Conservation (phyloP, 257 asterid species). For the Verbena officinalis region DNA sequence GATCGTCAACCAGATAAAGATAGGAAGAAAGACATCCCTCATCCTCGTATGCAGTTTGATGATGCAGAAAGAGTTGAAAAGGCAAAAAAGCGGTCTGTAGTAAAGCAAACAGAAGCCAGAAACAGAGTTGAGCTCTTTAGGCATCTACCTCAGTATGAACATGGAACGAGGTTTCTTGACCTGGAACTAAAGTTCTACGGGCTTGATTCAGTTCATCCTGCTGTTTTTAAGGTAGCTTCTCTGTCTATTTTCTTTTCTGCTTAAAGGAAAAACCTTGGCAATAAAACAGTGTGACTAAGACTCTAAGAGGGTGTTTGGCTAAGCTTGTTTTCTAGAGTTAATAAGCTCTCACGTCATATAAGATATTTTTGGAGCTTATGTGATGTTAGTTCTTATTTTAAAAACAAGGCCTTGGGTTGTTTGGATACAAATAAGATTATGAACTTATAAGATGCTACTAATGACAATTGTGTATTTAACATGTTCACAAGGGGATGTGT, state of each 20-base stretch:
- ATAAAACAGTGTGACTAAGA: neutral
- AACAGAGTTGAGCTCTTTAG: constrained; percentile 82
- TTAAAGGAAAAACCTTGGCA: constrained; percentile 5
- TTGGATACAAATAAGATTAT: too few species aligned
- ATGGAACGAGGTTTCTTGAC: constrained; percentile 69
- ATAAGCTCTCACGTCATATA: too few species aligned
- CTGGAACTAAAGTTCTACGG: constrained; percentile 78
- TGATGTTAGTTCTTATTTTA: too few species aligned
- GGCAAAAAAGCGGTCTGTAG: constrained; percentile 83
- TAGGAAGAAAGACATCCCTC: constrained; percentile 84
- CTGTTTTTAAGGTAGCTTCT: constrained; percentile 69
- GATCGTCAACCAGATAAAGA: constrained; percentile 78
- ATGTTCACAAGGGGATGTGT: too few species aligned
- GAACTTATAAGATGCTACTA: too few species aligned
- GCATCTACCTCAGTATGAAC: constrained; percentile 77
- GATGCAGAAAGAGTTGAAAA: constrained; percentile 82
- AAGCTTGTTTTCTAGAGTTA: too few species aligned
- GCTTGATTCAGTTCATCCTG: constrained; percentile 78
- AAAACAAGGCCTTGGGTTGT: too few species aligned
- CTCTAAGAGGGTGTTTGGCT: too few species aligned
- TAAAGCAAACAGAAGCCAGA: constrained; percentile 78
- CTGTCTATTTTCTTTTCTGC: neutral
- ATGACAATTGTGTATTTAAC: too few species aligned
- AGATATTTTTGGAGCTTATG: too few species aligned
- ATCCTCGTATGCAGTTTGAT: constrained; percentile 94